These are phyloP conservation scores for Crataegus laevigata DNA, from an alignment of 306 rosid genomes.

Conservation along the genomic window DNA sequence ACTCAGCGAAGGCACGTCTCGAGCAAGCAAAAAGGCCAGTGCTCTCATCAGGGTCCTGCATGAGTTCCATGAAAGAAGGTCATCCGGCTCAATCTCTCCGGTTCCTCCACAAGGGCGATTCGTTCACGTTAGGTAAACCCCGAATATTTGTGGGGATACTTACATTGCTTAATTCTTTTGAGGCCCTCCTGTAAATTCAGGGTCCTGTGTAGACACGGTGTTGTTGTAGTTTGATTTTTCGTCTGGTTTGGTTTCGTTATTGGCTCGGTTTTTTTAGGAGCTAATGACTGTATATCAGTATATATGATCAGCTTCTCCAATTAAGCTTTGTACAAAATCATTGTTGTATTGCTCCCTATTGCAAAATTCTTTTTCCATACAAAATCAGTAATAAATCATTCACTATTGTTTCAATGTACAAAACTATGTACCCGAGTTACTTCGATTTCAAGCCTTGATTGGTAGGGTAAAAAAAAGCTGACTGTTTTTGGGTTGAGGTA, in stretches of 20 bases:
- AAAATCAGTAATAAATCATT: slow-evolving; percentile 15
- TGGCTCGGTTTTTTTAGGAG: slow-evolving; percentile 57
- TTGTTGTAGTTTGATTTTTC: not conserved
- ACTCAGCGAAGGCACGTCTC: slow-evolving; percentile 55
- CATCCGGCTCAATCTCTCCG: slow-evolving; percentile 36
- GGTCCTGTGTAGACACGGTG: slow-evolving; percentile 6
- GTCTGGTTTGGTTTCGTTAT: slow-evolving; percentile 15
- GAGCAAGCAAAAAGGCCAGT: slow-evolving; percentile 58
- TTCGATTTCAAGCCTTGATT: not conserved
- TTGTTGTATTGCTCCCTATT: slow-evolving; percentile 7
- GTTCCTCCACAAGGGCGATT: slow-evolving; percentile 46
- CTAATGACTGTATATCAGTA: slow-evolving; percentile 15
- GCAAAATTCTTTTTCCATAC: not conserved
- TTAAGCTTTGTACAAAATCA: slow-evolving; percentile 39
- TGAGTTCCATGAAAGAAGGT: slow-evolving; percentile 47
- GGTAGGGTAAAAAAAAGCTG: not conserved
- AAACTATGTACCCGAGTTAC: not conserved
- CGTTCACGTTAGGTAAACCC: slow-evolving; percentile 54
- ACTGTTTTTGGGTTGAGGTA: slow-evolving; percentile 23
- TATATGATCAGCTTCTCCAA: slow-evolving; percentile 37
- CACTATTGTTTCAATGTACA: slow-evolving; percentile 3
- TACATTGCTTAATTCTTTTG: slow-evolving; percentile 1
- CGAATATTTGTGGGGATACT: slow-evolving; percentile 20
- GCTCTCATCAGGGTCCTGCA: slow-evolving; percentile 64
- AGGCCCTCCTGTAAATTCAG: slow-evolving; percentile 22